Base-by-base conservation (phyloP, 1,139 yeast species). In the Meyerozyma sp. region DNA sequence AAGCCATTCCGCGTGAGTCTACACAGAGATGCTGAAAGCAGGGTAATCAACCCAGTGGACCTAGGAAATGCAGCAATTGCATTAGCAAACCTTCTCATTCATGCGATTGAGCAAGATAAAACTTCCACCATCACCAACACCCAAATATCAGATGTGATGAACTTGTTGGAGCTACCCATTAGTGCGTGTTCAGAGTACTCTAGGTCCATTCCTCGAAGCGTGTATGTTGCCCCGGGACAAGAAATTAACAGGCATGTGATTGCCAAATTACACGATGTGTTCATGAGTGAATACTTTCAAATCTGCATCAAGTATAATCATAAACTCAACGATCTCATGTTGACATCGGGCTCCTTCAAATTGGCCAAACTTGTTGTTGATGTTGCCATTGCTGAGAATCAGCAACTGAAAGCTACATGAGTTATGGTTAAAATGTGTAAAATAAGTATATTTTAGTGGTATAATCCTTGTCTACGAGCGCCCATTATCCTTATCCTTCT, bases 321-420 rank as follows among this genome's bases (percentile, higher is more conserved):
- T 42, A 71, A 79, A 44, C 63, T 84, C 49, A 81, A 81, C 56
- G 90, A 83, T 53, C 73, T 84, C 49, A 73, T 79, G 30, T 65
- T 84, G 42, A 74, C 78, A 45, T 78, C 83, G 7, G 77, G 79
- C 44, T 84, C 84, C 10, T 80, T 79, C 52, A 79, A 78, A 50
- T 67, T 84, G 51, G 88, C 89, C 23, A 82, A 82, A 55, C 79
- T 87, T 82, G 84, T 84, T 18, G 73, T 82, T 44, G 89, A 83
- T 53, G 76, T 75, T 39, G 84, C 83, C n/a, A 68, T 79, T 43
- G 81, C 80, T 39, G 75, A 73, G 50, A 77, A 73, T 52, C 67
- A 65, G 44, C 55, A 50, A 40, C 5, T 70, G 70, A 30, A 63
- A 45, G 41, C 67, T 73, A 56, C 3, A 21, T 21, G 5, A 4